phyloP scores from a whole-genome alignment of 306 rosid species.

The Lathyrus tuberosus region DNA sequence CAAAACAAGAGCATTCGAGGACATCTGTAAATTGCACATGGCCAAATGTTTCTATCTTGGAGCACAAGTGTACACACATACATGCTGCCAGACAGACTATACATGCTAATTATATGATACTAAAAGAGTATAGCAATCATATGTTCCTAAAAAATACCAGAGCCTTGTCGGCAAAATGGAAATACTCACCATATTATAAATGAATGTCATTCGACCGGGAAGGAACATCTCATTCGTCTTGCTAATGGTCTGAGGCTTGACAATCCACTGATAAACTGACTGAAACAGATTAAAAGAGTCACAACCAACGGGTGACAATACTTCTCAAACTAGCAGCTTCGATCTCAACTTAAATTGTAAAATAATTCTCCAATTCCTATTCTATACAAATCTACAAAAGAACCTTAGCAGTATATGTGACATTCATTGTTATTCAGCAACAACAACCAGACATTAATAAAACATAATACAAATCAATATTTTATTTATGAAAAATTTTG shows the following conservation, averaged over 20 bases:
- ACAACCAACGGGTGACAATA: conserved; percentile 32
- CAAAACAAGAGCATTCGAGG: no score
- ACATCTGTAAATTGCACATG: no score
- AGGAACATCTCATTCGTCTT: conserved; percentile 96
- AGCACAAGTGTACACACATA: neutral
- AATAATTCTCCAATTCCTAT: no score
- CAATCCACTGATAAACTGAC: conserved; percentile 93
- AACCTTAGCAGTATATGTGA: no score
- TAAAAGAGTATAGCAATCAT: conserved; percentile 13
- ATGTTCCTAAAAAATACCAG: conserved; percentile 26
- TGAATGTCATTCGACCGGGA: conserved; percentile 92
- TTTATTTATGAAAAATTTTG: no score
- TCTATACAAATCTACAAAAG: no score
- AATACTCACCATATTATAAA: conserved; percentile 80
- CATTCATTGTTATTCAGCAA: no score
- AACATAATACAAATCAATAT: no score
- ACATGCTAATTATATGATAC: conserved; percentile 3
- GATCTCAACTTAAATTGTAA: no score
- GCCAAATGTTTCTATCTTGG: no score
- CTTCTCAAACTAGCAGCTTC: conserved; percentile 6
- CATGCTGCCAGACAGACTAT: conserved; percentile 26
- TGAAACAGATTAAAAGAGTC: conserved; percentile 53
- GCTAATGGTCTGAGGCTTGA: conserved; percentile 81
- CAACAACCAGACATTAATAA: no score
- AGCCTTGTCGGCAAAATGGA: conserved; percentile 23